A percentile compares a stretch with the other conserved stretches of the same genome.
phyloP scores from a whole-genome alignment of 1,284 basidiomycete genomes.

The Rhodotorula sp. region DNA sequence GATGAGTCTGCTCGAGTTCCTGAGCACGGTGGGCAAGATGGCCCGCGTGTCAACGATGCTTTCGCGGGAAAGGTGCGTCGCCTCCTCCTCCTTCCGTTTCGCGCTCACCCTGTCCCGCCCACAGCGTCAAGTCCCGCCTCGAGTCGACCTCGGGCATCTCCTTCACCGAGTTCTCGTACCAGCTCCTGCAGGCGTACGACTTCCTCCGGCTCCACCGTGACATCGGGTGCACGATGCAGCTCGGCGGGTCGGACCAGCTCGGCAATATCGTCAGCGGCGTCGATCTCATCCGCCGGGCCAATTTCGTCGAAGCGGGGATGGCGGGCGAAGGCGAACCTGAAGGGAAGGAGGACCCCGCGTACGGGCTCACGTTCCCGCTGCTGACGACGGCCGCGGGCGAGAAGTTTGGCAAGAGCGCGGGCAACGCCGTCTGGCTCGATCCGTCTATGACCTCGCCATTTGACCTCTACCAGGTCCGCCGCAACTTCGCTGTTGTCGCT shows the following conservation, averaged over 20 bases:
- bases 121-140: conserved; percentile 81
- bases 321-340: conserved; percentile 32
- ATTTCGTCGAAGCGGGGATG: conserved; percentile 8
- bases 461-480: conserved; percentile 84
- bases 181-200: conserved; percentile 95
- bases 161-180: conserved; percentile 97
- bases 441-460: conserved; percentile 71
- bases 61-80: conserved; percentile 75
- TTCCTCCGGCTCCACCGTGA: conserved; percentile 75
- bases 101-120: no score
- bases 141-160: conserved; percentile 74
- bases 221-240: conserved; percentile 76
- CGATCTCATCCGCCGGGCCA: conserved; percentile 43
- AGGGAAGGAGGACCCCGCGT: conserved; percentile 59
- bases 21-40: conserved; percentile 76
- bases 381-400: conserved; percentile 84
- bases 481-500: not conserved
- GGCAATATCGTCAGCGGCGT: conserved; percentile 72
- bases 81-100: not conserved
- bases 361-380: conserved; percentile 90
- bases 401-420: conserved; percentile 97
- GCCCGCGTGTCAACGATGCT: conserved; percentile 88
- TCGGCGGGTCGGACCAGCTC: conserved; percentile 97
- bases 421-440: conserved; percentile 93
- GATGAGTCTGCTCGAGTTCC: conserved; percentile 78